Evolutionary conservation across 768 basidiomycete genomes (phyloP), one percentile per base, ranked within the genome.

Genomic region (Amanita fuliginea): DNA sequence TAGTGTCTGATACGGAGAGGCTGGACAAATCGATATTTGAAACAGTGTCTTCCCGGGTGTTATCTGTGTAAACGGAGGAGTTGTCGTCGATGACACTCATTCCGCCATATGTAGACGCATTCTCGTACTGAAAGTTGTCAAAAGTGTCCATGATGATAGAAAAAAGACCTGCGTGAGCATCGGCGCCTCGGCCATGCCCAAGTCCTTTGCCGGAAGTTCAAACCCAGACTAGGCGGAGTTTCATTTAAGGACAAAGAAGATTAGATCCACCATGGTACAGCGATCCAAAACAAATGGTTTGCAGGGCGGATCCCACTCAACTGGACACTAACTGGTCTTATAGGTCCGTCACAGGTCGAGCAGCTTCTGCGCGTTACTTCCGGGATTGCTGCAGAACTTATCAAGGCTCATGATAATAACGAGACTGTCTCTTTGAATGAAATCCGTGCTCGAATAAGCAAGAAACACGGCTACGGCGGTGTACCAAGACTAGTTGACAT

Each of bases 401-500:
- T 97, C 61, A 82, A 83, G 62, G 83, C 89, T 3, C 81, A 95
- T 64, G 82, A 94, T 58, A 71, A 79, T 28, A 81, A 81, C 55
- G 70, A 80, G 54, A 74, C 81, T 0, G 81, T 95, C 47, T 92
- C 91, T 6, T 72, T 99, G 48, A 97, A 96, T 59, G 81, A 84
- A 46, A 74, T 98, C 42, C 85, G 95, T 36, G 74, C 85, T 36
- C 83, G 82, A 57, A 76, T 94, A 66, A 88, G 89, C 64, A 97
- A 97, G 71, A 93, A 93, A 64, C 83, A 81, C 61, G 81, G 78
- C 4, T 86, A 83, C 57, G 81, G 86, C 32, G 88, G 88, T 26
- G 86, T 95, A 0, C 96, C 96, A 0, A 68, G 96, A 41, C 76
- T 99, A 16, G 95, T 98, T 40, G 96, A 99, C 64, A 97, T 99